Base-by-base conservation (phyloP, 805 yeast genomes). In the Yamadazyma nakazawae region DNA sequence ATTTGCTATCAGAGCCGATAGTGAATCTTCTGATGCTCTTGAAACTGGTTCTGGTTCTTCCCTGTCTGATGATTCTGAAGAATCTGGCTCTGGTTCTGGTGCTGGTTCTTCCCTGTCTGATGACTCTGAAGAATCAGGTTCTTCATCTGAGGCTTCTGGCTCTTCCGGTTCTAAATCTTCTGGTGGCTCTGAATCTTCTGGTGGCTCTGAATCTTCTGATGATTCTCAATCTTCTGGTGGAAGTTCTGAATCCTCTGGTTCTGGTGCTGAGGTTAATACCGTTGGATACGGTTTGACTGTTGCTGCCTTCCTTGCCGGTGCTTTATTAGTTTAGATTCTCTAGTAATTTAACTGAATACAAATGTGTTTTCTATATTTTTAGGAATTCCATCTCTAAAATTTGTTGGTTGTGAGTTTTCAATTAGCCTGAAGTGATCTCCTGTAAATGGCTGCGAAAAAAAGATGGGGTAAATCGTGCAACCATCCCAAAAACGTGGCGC, bases 221-320 rank as follows among this genome's bases (percentile, higher is more conserved):
- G 37, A 34, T 19, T 18, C 46, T 14, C 45, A 34, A 34, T 21
- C 21, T 19, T 40, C 50, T 54, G 43, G 45, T 54, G 49, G 37
- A 17, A 31, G 52, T 7, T 42, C 48, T n/a, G 40, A 32, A 19
- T 34, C 40, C n/a, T 43, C 47, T 17, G 37, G 26, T 17, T 32
- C 28, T 38, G 43, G 44, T 41, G 54, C 47, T 37, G 44, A 34
- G 28, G 40, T 32, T 37, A 19, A 26, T 26, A 9, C 37, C 26
- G 54, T 40, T 30, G 54, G 54, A 44, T 37, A 42, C 26, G 54
- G 51, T 12, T 45, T 47, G 35, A 31, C 48, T 14, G 35, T 46
- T 14, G 53, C 39, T 34, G 53, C 54, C 39, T 10, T 52, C 2
- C 47, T 49, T 40, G 55, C 55, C 26, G 56, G 56, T 39, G 37